Percentiles rank a stretch among this genome's conserved stretches.
phyloP scores from a whole-genome alignment of 2,329 filamentous ascomycete species.

The Blastomyces parvus region DNA sequence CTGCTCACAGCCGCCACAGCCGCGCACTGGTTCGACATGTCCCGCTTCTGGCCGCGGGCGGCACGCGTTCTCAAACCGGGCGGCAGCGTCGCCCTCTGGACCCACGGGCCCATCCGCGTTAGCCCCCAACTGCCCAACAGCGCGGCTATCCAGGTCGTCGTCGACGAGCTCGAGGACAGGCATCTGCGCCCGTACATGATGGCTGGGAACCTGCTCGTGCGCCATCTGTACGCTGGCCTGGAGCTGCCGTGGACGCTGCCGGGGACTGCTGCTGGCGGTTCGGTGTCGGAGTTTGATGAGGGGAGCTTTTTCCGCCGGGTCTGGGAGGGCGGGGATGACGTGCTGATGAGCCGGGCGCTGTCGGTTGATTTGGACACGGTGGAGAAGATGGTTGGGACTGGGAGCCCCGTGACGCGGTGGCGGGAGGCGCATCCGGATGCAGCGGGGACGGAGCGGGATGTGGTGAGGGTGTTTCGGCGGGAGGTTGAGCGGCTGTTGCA shows the following conservation, averaged over 20 bases:
- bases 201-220: conserved; percentile 37
- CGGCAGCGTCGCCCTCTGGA: conserved; percentile 49
- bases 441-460: conserved; percentile 30
- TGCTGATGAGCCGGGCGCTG: conserved; percentile 22
- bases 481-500: conserved; percentile 20
- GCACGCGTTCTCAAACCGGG: conserved; percentile 41
- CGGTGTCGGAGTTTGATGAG: conserved; percentile 31
- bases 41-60: conserved; percentile 41
- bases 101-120: conserved; percentile 22
- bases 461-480: conserved; percentile 22
- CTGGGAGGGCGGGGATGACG: conserved; percentile 28
- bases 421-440: conserved; percentile 26
- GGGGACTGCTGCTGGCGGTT: conserved; percentile 16
- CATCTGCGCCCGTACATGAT: conserved; percentile 32
- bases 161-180: conserved; percentile 32
- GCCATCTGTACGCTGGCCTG: conserved; percentile 36
- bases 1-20: conserved; percentile 44
- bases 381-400: conserved; percentile 25
- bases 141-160: conserved; percentile 33
- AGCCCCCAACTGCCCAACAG: conserved; percentile 35
- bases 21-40: conserved; percentile 52
- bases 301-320: conserved; percentile 33
- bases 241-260: conserved; percentile 43
- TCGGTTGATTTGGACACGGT: conserved; percentile 19
- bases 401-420: conserved; percentile 30